phyloP scores from a whole-genome alignment of 2,329 filamentous ascomycete species.

The Chaetomium olivaceum region DNA sequence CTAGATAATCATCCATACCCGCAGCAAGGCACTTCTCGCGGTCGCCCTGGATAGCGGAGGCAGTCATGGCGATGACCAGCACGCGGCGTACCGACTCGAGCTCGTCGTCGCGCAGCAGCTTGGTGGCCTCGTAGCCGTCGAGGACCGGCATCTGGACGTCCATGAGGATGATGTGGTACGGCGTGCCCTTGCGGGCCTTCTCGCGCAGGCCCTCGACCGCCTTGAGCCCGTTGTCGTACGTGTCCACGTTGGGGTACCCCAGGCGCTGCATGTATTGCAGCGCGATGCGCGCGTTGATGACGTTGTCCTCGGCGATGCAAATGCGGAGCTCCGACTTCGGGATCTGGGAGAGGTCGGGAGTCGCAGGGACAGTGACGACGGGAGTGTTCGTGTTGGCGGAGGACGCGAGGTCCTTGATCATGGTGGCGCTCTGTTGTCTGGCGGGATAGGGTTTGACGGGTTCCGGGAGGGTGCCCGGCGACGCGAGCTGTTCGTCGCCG shows the following conservation, averaged over 20 bases:
- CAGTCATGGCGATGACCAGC: constrained; percentile 97
- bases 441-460: constrained; percentile 9
- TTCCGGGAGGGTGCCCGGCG: constrained; percentile 27
- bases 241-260: constrained; percentile 78
- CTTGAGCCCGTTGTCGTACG: constrained; percentile 85
- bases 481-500: constrained; percentile 51
- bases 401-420: background rate
- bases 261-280: constrained; percentile 86
- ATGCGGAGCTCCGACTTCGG: constrained; percentile 78
- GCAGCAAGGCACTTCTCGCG: constrained; percentile 92
- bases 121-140: constrained; percentile 89
- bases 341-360: constrained; percentile 67
- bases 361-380: constrained; percentile 37
- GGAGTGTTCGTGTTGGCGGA: background rate
- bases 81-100: constrained; percentile 76
- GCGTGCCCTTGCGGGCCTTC: constrained; percentile 68
- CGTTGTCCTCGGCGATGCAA: constrained; percentile 93
- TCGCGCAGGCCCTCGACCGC: constrained; percentile 82
- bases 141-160: constrained; percentile 95
- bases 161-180: constrained; percentile 92
- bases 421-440: background rate
- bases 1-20: constrained; percentile 96
- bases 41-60: constrained; percentile 90
- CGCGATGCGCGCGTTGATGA: constrained; percentile 91
- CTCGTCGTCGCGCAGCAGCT: constrained; percentile 73